Evolutionary conservation across 257 asterid species (phyloP).

Genomic region (Dorcoceras hygrometricum): DNA sequence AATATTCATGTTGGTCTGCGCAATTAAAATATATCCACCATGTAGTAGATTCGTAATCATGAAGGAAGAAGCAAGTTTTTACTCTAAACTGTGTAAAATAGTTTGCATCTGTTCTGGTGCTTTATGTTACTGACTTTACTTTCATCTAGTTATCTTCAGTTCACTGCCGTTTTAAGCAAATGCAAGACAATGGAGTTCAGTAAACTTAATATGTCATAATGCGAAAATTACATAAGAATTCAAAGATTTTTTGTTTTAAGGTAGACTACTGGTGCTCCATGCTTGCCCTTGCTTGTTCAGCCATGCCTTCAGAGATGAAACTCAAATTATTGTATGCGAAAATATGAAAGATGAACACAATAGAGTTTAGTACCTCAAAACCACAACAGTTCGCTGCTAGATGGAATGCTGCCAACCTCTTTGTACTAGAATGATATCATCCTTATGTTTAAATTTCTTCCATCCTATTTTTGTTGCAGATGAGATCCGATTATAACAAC

Average conservation of each 20-base stretch:
- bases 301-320: neutral
- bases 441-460: neutral
- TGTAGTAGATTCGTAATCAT: neutral
- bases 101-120: neutral
- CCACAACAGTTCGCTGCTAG: neutral
- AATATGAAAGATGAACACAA: neutral
- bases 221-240: neutral
- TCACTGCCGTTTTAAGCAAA: neutral
- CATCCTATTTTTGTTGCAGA: conserved; percentile 35
- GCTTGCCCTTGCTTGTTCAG: neutral
- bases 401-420: neutral
- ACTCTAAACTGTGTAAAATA: neutral
- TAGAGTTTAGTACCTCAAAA: neutral
- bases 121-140: neutral
- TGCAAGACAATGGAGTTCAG: neutral
- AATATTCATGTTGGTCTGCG: neutral
- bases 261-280: too few species aligned
- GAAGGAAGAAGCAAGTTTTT: neutral
- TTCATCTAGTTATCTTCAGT: neutral
- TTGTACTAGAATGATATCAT: neutral
- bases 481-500: conserved; percentile 52
- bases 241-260: too few species aligned
- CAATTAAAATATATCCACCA: conserved; percentile 14
- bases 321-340: neutral
- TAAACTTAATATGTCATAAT: neutral